A percentile compares a stretch with the other conserved stretches of the same genome.
Conservation (phyloP, 1,284 basidiomycete species). For the Trametes pubescens region DNA sequence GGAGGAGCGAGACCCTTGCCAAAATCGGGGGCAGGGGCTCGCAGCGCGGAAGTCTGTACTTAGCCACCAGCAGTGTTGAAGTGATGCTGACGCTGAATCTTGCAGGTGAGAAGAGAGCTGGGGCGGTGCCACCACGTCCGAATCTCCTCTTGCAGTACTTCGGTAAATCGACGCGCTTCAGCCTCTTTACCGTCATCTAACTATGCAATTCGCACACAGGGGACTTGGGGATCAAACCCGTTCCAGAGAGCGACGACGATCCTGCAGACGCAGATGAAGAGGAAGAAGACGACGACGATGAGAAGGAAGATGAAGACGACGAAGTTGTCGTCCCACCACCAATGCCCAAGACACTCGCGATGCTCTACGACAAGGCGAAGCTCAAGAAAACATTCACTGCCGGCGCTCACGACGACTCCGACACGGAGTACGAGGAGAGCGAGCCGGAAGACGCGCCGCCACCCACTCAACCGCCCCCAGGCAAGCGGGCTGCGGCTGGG, state of each 20-base stretch:
- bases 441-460: conserved; percentile 21
- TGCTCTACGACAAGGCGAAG: conserved; percentile 6
- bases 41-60: neutral
- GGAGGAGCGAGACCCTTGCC: conserved; percentile 19
- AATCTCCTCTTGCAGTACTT: conserved; percentile 37
- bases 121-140: conserved; percentile 14
- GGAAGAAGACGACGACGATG: conserved; percentile 28
- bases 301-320: conserved; percentile 25
- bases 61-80: neutral
- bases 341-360: conserved; percentile 11
- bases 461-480: neutral
- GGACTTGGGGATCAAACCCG: conserved; percentile 29
- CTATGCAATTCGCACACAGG: conserved; percentile 8
- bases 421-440: conserved; percentile 25
- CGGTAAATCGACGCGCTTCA: conserved; percentile 19
- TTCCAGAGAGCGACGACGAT: conserved; percentile 32
- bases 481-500: conserved; percentile 16
- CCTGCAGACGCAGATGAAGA: conserved; percentile 26
- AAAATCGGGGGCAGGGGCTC: conserved; percentile 7
- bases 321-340: conserved; percentile 18
- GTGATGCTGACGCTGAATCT: neutral
- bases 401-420: conserved; percentile 22
- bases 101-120: neutral
- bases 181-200: neutral
- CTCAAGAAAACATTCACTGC: neutral